These are phyloP conservation scores for Penicillium canariense DNA, from an alignment of 495 filamentous ascomycete species.

Conservation along the genomic window DNA sequence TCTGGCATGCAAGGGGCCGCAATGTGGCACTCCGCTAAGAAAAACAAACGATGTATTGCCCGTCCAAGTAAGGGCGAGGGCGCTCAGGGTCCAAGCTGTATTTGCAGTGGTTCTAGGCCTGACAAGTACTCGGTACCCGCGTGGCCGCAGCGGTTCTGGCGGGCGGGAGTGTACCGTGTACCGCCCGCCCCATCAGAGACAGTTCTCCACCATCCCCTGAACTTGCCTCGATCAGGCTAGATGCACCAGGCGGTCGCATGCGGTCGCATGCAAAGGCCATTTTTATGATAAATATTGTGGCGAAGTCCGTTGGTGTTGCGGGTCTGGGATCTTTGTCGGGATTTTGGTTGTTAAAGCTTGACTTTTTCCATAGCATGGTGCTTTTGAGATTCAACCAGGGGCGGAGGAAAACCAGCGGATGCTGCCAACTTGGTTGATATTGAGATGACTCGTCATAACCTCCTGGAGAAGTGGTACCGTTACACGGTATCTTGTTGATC, in stretches of 20 bases:
- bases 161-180: not conserved
- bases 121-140: too few species aligned
- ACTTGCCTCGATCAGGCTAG: not conserved
- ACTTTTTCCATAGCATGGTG: not conserved
- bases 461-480: not conserved
- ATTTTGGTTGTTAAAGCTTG: not conserved
- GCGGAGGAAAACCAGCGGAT: not conserved
- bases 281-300: slow-evolving; percentile 1
- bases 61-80: slow-evolving; percentile 8
- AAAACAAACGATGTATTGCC: slow-evolving; percentile 1
- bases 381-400: not conserved
- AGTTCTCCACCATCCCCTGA: not conserved
- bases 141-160: too few species aligned
- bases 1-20: slow-evolving; percentile 17
- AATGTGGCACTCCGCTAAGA: slow-evolving; percentile 4
- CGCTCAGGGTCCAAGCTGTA: slow-evolving; percentile 10
- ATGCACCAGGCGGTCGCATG: not conserved
- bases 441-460: not conserved
- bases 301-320: not conserved
- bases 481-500: not conserved
- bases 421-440: not conserved
- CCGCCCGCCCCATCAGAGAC: not conserved
- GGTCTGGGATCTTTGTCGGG: not conserved
- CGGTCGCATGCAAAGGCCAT: not conserved
- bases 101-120: not conserved